Percentiles rank a stretch among this genome's conserved stretches.
Conservation (phyloP, 495 filamentous ascomycete genomes). For the Aspergillus cavernicola region DNA sequence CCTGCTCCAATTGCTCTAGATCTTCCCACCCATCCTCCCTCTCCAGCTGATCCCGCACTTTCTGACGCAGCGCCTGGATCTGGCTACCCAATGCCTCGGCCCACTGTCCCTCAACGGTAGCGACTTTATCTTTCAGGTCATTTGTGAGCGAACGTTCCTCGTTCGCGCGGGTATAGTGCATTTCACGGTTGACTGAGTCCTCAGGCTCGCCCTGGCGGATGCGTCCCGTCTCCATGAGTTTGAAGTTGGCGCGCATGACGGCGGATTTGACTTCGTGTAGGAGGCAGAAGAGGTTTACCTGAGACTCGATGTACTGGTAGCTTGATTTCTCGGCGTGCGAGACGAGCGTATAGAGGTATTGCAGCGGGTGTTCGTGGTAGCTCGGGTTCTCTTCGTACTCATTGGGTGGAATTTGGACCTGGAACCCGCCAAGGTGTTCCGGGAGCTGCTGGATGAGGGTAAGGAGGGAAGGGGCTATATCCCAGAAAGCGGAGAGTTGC, state of each 20-base stretch:
- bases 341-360: slow-evolving; percentile 83
- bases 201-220: slow-evolving; percentile 53
- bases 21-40: slow-evolving; percentile 74
- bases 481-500: slow-evolving; percentile 93
- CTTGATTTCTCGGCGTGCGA: slow-evolving; percentile 83
- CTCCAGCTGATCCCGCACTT: slow-evolving; percentile 62
- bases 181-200: slow-evolving; percentile 47
- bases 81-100: slow-evolving; percentile 60
- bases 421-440: slow-evolving; percentile 51
- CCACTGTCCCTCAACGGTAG: slow-evolving; percentile 88
- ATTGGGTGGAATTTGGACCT: slow-evolving; percentile 61
- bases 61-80: slow-evolving; percentile 50
- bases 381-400: slow-evolving; percentile 84
- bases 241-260: slow-evolving; percentile 57
- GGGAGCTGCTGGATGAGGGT: slow-evolving; percentile 77
- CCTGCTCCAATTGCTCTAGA: slow-evolving; percentile 44
- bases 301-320: slow-evolving; percentile 94
- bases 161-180: slow-evolving; percentile 56
- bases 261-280: slow-evolving; percentile 89
- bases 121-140: slow-evolving; percentile 90
- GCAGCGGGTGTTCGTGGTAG: slow-evolving; percentile 73
- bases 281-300: slow-evolving; percentile 89
- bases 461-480: slow-evolving; percentile 81
- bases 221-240: slow-evolving; percentile 53
- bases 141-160: slow-evolving; percentile 69